Percentiles rank a stretch among this genome's conserved stretches.
Conservation (phyloP, 805 yeast genomes). For the Wickerhamomyces sydowiorum region DNA sequence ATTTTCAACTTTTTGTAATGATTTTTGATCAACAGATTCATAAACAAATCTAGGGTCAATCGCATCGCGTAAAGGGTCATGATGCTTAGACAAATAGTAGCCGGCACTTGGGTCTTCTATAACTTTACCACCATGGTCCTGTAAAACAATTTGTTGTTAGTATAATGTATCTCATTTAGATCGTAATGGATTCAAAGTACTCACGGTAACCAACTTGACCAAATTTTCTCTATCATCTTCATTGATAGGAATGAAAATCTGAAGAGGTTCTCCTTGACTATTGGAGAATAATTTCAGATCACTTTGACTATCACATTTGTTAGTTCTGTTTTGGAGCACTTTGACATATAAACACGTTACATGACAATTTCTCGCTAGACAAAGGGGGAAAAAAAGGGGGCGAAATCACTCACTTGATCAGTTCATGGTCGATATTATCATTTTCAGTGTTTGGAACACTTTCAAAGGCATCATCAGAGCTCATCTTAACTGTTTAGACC, state of each 20-base stretch:
- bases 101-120: slow-evolving; percentile 7
- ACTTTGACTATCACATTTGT: not conserved
- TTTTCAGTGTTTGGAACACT: not conserved
- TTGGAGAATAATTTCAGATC: slow-evolving; percentile 2
- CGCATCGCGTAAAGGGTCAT: slow-evolving; percentile 12
- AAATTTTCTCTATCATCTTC: slow-evolving; percentile 14
- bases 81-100: slow-evolving; percentile 13
- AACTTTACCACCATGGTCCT: slow-evolving; percentile 17
- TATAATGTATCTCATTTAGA: too few species aligned
- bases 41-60: slow-evolving; percentile 18
- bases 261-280: slow-evolving; percentile 6
- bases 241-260: slow-evolving; percentile 16
- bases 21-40: slow-evolving; percentile 13
- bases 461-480: not conserved
- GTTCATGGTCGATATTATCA: slow-evolving; percentile 1
- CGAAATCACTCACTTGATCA: not conserved
- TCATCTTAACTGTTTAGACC: not conserved
- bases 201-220: slow-evolving; percentile 3
- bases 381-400: not conserved
- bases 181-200: not conserved
- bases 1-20: slow-evolving; percentile 5
- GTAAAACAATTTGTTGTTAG: not conserved
- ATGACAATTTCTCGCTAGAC: too few species aligned
- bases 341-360: not conserved
- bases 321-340: not conserved